Evolutionary conservation across 257 asterid species (phyloP).

Genomic region (Fraxinus quadrangulata): DNA sequence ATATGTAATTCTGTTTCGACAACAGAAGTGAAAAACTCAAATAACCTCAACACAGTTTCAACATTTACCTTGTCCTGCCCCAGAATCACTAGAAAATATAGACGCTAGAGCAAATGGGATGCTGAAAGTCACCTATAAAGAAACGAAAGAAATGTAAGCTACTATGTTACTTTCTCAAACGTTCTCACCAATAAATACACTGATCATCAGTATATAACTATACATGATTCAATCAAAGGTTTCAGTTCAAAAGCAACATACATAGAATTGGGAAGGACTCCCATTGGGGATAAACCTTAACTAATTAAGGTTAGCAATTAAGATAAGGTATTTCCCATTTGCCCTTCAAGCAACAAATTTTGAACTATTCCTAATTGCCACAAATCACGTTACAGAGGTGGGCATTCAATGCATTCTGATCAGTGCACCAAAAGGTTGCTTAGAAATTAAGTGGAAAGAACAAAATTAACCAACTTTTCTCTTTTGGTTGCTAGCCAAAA

Average conservation of each 20-base stretch:
- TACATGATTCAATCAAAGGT: not conserved
- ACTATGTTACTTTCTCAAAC: not conserved
- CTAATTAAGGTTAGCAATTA: not conserved
- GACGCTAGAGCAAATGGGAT: conserved; percentile 96
- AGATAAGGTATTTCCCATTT: not conserved
- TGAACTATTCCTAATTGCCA: not conserved
- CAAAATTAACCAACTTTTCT: not conserved
- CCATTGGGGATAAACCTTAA: not conserved
- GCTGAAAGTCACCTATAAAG: conserved; percentile 63
- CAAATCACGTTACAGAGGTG: not conserved
- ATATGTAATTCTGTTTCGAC: not conserved
- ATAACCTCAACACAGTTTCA: not conserved
- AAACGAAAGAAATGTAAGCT: not conserved
- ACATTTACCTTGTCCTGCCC: conserved; percentile 79
- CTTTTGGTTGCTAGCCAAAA: not conserved
- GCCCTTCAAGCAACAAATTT: not conserved
- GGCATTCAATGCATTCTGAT: not conserved
- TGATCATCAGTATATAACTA: too few relatives aligned
- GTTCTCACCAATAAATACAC: too few relatives aligned
- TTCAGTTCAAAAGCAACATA: not conserved
- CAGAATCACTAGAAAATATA: conserved; percentile 68
- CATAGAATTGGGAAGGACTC: not conserved
- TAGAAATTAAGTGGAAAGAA: not conserved
- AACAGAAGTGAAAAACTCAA: not conserved
- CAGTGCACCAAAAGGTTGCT: not conserved